These are phyloP conservation scores for Coemansia sp. DNA, from an alignment of 192 early-diverging fungal genomes.

Conservation along the genomic window DNA sequence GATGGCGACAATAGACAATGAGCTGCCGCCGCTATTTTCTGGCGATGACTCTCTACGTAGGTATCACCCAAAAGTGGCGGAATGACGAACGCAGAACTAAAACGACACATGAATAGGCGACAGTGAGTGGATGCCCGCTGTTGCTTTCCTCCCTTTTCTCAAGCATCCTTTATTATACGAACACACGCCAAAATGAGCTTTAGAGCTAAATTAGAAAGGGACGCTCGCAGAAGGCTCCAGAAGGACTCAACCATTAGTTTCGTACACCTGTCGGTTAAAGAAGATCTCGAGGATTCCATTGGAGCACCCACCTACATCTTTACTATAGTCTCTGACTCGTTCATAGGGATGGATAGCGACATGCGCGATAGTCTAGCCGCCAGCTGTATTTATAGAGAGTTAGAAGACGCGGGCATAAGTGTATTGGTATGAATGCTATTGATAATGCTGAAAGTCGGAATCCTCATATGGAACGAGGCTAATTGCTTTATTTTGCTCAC, in stretches of 20 bases:
- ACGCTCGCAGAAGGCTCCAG: background rate
- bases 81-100: too few species aligned
- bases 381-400: background rate
- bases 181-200: background rate
- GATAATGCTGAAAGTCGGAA: background rate
- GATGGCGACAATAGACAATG: too few species aligned
- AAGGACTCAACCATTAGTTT: background rate
- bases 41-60: too few species aligned
- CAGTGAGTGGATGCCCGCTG: background rate
- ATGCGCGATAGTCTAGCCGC: background rate
- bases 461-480: too few species aligned
- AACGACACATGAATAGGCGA: too few species aligned
- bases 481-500: background rate
- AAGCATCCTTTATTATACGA: background rate
- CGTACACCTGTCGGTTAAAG: background rate
- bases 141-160: background rate
- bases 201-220: background rate
- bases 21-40: too few species aligned
- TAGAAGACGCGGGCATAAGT: background rate
- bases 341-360: background rate
- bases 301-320: background rate
- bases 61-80: too few species aligned
- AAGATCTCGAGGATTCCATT: background rate
- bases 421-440: background rate
- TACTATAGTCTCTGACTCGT: background rate